A percentile compares a stretch with the other conserved stretches of the same genome.
Evolutionary conservation across 2,329 filamentous ascomycete genomes (phyloP).

Genomic region (Penicillium sp.): DNA sequence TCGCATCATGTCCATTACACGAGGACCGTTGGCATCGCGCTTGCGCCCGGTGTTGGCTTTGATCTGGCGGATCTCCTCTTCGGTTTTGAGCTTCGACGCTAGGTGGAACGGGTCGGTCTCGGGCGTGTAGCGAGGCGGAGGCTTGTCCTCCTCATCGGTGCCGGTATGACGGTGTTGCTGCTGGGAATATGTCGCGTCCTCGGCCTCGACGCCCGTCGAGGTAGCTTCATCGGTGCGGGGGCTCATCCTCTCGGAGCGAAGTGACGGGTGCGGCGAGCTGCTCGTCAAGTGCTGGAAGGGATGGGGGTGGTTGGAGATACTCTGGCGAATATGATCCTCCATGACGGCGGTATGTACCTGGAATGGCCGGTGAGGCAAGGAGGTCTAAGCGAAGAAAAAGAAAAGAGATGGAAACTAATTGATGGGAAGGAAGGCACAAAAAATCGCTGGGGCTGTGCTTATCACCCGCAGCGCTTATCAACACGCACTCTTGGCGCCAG

Average conservation of each 20-base stretch:
- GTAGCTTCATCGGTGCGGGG: conserved; percentile 36
- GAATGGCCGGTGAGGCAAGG: background rate
- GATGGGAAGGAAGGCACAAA: background rate
- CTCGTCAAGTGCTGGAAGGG: conserved; percentile 27
- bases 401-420: conserved; percentile 4
- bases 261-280: conserved; percentile 23
- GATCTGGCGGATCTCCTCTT: conserved; percentile 74
- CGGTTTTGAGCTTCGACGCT: conserved; percentile 73
- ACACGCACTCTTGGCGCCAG: background rate
- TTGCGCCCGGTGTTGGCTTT: conserved; percentile 79
- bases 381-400: background rate
- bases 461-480: conserved; percentile 5
- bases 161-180: conserved; percentile 25
- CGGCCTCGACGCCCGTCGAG: conserved; percentile 46
- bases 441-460: background rate
- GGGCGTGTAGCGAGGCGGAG: conserved; percentile 57
- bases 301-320: conserved; percentile 30
- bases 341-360: conserved; percentile 17
- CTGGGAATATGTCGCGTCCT: conserved; percentile 17
- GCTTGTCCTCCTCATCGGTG: conserved; percentile 49
- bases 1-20: conserved; percentile 16
- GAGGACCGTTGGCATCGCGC: conserved; percentile 44
- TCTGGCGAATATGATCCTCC: conserved; percentile 33
- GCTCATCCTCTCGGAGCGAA: conserved; percentile 24
- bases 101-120: conserved; percentile 82